Evolutionary conservation across 2,329 filamentous ascomycete genomes (phyloP).

Genomic region (Akanthomyces lecanii): DNA sequence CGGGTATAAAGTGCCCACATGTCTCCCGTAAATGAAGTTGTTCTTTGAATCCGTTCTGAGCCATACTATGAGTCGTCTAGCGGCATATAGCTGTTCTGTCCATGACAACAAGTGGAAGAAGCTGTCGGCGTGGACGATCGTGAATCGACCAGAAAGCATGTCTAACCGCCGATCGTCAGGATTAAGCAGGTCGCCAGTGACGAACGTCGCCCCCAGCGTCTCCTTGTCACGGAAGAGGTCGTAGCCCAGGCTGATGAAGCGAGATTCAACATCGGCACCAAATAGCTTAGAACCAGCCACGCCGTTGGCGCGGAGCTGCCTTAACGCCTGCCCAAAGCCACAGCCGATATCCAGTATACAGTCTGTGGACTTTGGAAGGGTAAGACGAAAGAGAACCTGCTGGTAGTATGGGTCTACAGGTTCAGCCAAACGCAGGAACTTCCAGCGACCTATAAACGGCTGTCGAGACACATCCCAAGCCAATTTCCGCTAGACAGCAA

Average conservation of each 20-base stretch:
- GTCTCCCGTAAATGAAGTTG: conserved; percentile 47
- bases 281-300: conserved; percentile 45
- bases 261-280: conserved; percentile 44
- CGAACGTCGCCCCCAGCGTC: conserved; percentile 43
- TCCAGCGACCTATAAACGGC: conserved; percentile 47
- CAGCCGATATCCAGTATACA: conserved; percentile 48
- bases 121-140: conserved; percentile 45
- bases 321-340: conserved; percentile 46
- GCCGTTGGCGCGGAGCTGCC: conserved; percentile 48
- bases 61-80: conserved; percentile 41
- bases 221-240: conserved; percentile 59
- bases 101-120: conserved; percentile 50
- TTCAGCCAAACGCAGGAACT: conserved; percentile 43
- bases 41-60: conserved; percentile 41
- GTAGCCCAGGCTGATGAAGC: conserved; percentile 56
- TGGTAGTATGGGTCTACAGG: conserved; percentile 39
- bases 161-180: conserved; percentile 34
- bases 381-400: conserved; percentile 39
- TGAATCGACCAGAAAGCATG: conserved; percentile 37
- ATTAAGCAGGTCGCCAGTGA: conserved; percentile 48
- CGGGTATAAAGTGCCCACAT: conserved; percentile 38
- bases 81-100: conserved; percentile 43
- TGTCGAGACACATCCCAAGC: conserved; percentile 43
- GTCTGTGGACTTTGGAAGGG: conserved; percentile 34
- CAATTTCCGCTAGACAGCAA: conserved; percentile 36